Evolutionary conservation across 495 filamentous ascomycete species (phyloP).

Genomic region (Clavariopsis aquatica): DNA sequence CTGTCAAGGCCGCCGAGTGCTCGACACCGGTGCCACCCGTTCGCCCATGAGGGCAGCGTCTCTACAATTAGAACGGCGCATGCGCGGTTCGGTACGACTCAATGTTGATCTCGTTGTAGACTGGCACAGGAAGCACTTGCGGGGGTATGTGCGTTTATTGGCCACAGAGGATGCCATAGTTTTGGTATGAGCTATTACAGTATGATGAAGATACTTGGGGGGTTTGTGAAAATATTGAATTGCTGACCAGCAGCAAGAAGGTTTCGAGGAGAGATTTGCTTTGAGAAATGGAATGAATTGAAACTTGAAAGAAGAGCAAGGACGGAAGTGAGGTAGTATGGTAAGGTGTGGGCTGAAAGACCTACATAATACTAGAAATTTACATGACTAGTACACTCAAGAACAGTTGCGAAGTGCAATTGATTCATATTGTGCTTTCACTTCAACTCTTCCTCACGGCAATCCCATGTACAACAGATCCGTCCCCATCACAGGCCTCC

Average conservation of each 20-base stretch:
- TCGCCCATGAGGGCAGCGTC: neutral
- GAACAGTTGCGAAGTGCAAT: neutral
- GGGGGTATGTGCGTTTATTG: neutral
- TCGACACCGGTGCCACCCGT: neutral
- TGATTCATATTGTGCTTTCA: neutral
- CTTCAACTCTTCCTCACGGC: neutral
- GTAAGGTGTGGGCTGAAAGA: neutral
- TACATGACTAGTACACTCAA: neutral
- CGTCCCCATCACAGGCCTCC: slow-evolving; percentile 72
- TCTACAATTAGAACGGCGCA: neutral
- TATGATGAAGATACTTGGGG: neutral
- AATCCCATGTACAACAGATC: neutral
- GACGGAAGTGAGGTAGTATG: neutral
- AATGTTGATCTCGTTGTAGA: neutral
- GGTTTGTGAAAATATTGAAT: neutral
- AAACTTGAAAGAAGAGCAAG: neutral
- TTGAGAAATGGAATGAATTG: neutral
- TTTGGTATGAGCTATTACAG: neutral
- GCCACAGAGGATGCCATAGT: neutral
- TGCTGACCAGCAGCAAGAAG: neutral
- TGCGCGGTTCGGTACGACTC: neutral
- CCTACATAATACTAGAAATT: neutral
- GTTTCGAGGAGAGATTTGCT: neutral
- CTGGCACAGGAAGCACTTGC: neutral
- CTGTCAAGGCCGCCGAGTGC: neutral